A percentile compares a stretch with the other conserved stretches of the same genome.
Evolutionary conservation across 2,329 filamentous ascomycete genomes (phyloP).

Genomic region (Colletotrichum sp.): DNA sequence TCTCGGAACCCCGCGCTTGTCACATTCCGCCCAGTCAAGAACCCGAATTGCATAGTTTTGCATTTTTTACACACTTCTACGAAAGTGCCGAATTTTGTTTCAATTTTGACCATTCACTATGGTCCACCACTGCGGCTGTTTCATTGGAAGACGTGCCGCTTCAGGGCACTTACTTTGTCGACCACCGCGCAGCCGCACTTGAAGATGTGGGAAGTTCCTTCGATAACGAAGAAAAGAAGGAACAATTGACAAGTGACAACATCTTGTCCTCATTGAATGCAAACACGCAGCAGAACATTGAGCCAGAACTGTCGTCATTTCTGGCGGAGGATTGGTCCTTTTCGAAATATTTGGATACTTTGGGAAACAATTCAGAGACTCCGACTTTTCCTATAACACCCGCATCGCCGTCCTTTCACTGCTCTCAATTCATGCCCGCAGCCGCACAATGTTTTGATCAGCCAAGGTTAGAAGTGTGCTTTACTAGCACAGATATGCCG

Average conservation of each 20-base stretch:
- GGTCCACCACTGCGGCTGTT: too few relatives aligned
- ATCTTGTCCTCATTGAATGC: background rate
- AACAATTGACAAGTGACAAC: background rate
- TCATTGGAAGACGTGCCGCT: too few relatives aligned
- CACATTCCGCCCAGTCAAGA: background rate
- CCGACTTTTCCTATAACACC: too few relatives aligned
- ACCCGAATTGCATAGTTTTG: background rate
- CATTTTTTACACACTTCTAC: rapidly evolving
- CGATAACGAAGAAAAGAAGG: too few relatives aligned
- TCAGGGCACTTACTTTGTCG: too few relatives aligned
- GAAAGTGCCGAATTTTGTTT: background rate
- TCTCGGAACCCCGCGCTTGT: background rate
- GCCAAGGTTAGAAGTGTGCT: background rate
- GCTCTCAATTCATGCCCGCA: background rate
- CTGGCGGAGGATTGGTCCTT: background rate
- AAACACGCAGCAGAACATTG: background rate
- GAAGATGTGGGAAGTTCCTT: too few relatives aligned
- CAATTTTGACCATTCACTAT: background rate
- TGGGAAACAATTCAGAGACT: background rate
- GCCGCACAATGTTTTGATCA: background rate
- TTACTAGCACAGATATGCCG: rapidly evolving
- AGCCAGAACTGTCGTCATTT: background rate
- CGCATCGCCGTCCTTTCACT: too few relatives aligned
- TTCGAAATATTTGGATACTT: background rate
- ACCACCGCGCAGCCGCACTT: too few relatives aligned